Evolutionary conservation across 2,329 filamentous ascomycete genomes (phyloP).

Genomic region (Venturia oleaginea): DNA sequence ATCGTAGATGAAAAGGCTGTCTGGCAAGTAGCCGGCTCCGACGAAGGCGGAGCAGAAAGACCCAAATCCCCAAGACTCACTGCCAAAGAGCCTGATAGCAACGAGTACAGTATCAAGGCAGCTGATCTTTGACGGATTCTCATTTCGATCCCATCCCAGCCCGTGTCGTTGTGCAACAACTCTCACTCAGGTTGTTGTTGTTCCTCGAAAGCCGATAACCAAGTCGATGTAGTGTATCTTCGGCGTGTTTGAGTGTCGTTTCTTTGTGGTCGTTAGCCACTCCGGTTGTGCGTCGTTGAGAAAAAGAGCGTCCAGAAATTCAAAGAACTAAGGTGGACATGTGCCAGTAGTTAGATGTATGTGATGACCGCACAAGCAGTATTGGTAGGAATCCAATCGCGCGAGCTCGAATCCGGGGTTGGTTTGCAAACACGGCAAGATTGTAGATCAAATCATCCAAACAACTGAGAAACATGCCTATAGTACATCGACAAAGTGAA

Average conservation of each 20-base stretch:
- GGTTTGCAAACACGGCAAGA: neutral
- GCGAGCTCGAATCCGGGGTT: neutral
- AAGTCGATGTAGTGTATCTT: neutral
- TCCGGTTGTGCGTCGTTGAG: neutral
- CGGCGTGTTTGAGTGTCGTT: neutral
- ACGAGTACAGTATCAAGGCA: neutral
- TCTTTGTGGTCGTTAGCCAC: neutral
- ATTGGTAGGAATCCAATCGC: neutral
- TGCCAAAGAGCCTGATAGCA: neutral
- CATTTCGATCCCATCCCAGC: constrained; percentile 1
- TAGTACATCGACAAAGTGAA: neutral
- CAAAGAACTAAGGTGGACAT: neutral
- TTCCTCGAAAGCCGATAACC: neutral
- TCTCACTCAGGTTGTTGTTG: neutral
- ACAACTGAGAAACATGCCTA: constrained; percentile 5
- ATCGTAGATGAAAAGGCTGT: neutral
- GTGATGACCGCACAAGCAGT: neutral
- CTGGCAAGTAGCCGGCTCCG: neutral
- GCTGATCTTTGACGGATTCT: neutral
- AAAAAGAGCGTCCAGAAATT: neutral
- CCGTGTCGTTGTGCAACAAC: neutral
- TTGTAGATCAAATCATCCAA: constrained; percentile 6
- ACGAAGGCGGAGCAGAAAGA: neutral
- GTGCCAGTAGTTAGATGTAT: constrained; percentile 1
- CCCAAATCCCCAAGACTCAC: neutral